Evolutionary conservation across 495 filamentous ascomycete genomes (phyloP), one percentile per base, ranked within the genome.

Genomic region (Hyaloscypha bicolor): DNA sequence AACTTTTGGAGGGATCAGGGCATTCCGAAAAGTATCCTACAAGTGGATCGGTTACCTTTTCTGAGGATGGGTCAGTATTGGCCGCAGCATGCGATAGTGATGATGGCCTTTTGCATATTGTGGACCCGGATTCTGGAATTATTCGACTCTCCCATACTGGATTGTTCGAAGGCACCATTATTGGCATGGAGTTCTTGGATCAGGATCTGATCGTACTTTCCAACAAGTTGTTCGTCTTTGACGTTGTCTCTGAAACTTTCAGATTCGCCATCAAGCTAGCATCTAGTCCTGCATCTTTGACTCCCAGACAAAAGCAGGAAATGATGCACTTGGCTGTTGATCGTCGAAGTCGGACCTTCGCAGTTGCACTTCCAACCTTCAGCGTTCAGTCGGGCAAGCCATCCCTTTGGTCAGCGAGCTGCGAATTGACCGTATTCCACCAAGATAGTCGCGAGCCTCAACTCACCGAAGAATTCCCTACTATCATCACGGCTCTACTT

Each of bases 51-150:
- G 75, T 97, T 55, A 80, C 87, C 21, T 96, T 91, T 75, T 96
- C 94, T 2, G 84, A 90, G 63, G 95, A 99, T 76, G 93, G 93
- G 2, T 97, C 96, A 4, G 83, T 92, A 2, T 81, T 98, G 32
- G 95, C 92, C 35, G 88, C 79, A 67, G 80, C 82, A 32, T 79
- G 78, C 21, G 73, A 76, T 30, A 60, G 75, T 21, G 76, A 81
- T 12, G 77, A 81, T 30, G 84, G 81, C 4, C 72, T 84, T 14
- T 71, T 91, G 29, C 82, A 88, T 64, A 77, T 91, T 52, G 82
- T 92, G 64, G 84, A 91, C 70, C 79, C 88, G 3, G 76, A 78
- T 59, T 83, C 81, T 2, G 89, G 89, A 1, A 73, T 71, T 22
- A 75, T 91, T 62, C 79, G 78, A 25, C 79, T 82, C 53, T 81